Conservation (phyloP, 2,329 filamentous ascomycete species). For the Hysterium pulicare region DNA sequence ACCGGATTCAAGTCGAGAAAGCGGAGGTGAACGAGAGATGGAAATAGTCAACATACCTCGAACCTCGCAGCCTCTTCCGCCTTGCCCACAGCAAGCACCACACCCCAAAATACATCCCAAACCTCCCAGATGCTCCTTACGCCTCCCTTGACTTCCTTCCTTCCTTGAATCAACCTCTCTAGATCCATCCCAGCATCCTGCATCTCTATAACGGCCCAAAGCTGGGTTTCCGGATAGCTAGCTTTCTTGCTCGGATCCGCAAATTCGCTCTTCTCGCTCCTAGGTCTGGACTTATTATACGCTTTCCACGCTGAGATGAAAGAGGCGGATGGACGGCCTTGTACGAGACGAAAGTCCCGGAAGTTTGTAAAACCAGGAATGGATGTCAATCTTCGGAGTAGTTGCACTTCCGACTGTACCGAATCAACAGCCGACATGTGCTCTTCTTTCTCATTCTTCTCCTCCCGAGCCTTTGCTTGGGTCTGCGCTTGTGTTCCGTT, state of each 20-base stretch:
- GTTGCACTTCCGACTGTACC: slow-evolving; percentile 46
- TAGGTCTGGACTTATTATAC: slow-evolving; percentile 43
- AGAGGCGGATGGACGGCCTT: slow-evolving; percentile 51
- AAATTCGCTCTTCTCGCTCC: slow-evolving; percentile 50
- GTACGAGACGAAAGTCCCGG: slow-evolving; percentile 55
- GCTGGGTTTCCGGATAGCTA: slow-evolving; percentile 53
- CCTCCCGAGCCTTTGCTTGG: slow-evolving; percentile 16
- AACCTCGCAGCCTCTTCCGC: slow-evolving; percentile 60
- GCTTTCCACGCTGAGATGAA: slow-evolving; percentile 48
- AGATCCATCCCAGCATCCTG: slow-evolving; percentile 61
- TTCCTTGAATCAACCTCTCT: slow-evolving; percentile 33
- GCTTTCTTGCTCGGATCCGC: slow-evolving; percentile 54
- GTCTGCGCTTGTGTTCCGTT: slow-evolving; percentile 17
- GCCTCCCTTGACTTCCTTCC: slow-evolving; percentile 14
- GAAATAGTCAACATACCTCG: slow-evolving; percentile 41
- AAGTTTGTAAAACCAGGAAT: slow-evolving; percentile 64
- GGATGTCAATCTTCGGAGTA: slow-evolving; percentile 56
- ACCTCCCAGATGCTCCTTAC: slow-evolving; percentile 42
- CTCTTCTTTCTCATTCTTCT: slow-evolving; percentile 35
- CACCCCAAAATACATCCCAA: slow-evolving; percentile 66
- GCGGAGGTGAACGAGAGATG: too few relatives aligned
- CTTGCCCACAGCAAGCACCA: slow-evolving; percentile 58
- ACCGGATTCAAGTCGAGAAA: too few relatives aligned
- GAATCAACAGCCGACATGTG: slow-evolving; percentile 44
- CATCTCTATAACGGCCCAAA: slow-evolving; percentile 66